Evolutionary conservation across 169 alveolate species (phyloP), one percentile per base, ranked within the genome.

Genomic region (Plasmodium ovale): DNA sequence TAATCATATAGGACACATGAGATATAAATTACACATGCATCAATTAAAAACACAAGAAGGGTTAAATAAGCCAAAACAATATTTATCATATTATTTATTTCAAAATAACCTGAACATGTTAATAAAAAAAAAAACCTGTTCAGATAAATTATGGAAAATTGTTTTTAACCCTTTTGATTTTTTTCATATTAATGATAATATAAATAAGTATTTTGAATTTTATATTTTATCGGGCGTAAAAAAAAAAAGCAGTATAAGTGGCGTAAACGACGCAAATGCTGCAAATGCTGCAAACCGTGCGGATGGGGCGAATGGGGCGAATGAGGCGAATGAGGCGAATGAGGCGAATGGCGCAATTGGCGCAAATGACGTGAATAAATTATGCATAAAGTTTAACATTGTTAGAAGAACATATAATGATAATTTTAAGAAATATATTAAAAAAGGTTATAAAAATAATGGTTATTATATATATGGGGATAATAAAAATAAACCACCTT

Each of bases 161-260:
- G 23, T 74, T n/a, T 74, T 74, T 37, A 74, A 51, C 21, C 88
- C 88, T 5, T 21, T 74, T 16, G 68, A 74, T 35, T 74, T 74
- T 51, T 59, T 42, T 67, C 88, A 62, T 53, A 31, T 53, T 6
- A 74, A 65, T 60, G 73, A 74, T 7, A 29, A 74, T 65, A 9
- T 74, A 23, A 74, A 65, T 35, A 7, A 47, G 47, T 74, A 59
- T 65, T 74, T 74, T 51, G 88, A 74, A 60, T 74, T 44, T 51
- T 59, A 59, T 49, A 60, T 74, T 39, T 59, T 25, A 9, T 12
- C 71, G 23, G 60, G 3, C 0, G 42, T 42, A 1, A 27, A 25
- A 23, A 58, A 39, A 9, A 21, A 16, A 25, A 19, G 44, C 3
- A 14, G 25, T 14, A 29, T 29, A 1, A 31, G 29, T 0, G 9